A percentile compares a stretch with the other conserved stretches of the same genome.
Evolutionary conservation across 495 filamentous ascomycete genomes (phyloP).

Genomic region (Penicillium cinerascens): DNA sequence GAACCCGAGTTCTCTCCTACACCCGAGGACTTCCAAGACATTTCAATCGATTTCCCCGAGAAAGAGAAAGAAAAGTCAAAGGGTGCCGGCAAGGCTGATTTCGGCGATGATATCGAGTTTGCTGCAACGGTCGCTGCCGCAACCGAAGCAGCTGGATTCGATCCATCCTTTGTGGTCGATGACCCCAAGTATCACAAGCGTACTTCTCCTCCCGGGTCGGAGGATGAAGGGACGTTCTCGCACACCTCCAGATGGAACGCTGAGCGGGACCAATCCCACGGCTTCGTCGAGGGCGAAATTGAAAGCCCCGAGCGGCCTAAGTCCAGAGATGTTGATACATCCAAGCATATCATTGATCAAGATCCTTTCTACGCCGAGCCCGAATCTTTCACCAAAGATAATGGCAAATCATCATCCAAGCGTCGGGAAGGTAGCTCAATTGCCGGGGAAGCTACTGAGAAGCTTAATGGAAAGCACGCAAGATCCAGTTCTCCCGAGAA

Average conservation of each 20-base stretch:
- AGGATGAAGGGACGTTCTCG: conserved; percentile 42
- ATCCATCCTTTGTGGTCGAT: conserved; percentile 66
- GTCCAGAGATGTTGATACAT: conserved; percentile 9
- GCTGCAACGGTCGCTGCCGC: conserved; percentile 68
- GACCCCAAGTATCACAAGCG: conserved; percentile 60
- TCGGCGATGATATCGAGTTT: conserved; percentile 61
- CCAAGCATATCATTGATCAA: conserved; percentile 16
- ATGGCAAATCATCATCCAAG: background rate
- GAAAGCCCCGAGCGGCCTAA: conserved; percentile 15
- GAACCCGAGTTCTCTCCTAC: conserved; percentile 29
- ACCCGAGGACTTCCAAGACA: conserved; percentile 22
- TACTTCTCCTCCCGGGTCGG: conserved; percentile 61
- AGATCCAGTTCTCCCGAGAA: conserved; percentile 17
- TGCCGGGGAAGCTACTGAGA: conserved; percentile 31
- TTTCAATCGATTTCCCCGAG: conserved; percentile 9
- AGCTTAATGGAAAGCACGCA: conserved; percentile 20
- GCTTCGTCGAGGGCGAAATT: conserved; percentile 37
- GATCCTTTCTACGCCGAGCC: conserved; percentile 23
- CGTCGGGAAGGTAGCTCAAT: conserved; percentile 14
- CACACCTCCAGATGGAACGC: conserved; percentile 45
- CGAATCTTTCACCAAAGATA: conserved; percentile 11
- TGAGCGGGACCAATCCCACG: conserved; percentile 23
- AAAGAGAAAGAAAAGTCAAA: conserved; percentile 4
- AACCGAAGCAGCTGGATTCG: conserved; percentile 63
- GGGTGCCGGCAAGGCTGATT: conserved; percentile 4